A percentile compares a stretch with the other conserved stretches of the same genome.
These are phyloP conservation scores for Cladosporium sp. DNA, from an alignment of 2,329 filamentous ascomycete genomes.

Conservation along the genomic window DNA sequence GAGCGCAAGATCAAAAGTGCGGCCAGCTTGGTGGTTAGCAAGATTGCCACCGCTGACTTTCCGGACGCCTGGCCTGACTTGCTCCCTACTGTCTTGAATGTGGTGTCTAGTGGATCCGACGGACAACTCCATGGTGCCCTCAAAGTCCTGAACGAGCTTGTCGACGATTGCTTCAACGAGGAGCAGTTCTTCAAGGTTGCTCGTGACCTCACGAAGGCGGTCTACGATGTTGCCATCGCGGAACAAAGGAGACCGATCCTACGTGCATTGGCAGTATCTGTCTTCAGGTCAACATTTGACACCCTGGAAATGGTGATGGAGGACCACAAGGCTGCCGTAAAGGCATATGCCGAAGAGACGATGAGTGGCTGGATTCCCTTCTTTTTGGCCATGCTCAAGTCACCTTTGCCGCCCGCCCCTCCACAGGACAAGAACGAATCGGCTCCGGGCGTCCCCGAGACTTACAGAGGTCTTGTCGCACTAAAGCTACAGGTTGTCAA, in stretches of 20 bases:
- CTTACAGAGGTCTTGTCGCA: constrained; percentile 79
- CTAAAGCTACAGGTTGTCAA: constrained; percentile 93
- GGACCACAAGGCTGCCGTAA: constrained; percentile 83
- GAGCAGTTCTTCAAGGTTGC: constrained; percentile 93
- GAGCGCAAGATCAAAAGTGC: constrained; percentile 86
- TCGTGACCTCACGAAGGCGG: constrained; percentile 76
- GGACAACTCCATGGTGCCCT: constrained; percentile 84
- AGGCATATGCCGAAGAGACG: constrained; percentile 84
- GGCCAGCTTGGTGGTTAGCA: constrained; percentile 88
- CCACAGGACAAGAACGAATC: constrained; percentile 63
- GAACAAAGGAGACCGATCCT: constrained; percentile 70
- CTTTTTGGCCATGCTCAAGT: constrained; percentile 77
- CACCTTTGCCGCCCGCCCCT: constrained; percentile 65
- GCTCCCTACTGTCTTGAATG: constrained; percentile 74
- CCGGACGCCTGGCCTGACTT: constrained; percentile 93
- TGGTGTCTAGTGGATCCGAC: constrained; percentile 76
- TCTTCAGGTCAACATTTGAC: constrained; percentile 91
- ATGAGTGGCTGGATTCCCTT: constrained; percentile 83
- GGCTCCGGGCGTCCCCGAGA: constrained; percentile 58
- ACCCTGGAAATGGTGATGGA: constrained; percentile 96
- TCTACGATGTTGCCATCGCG: constrained; percentile 80
- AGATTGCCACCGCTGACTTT: constrained; percentile 91
- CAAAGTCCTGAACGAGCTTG: constrained; percentile 82
- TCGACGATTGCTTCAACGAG: constrained; percentile 91
- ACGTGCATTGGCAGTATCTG: constrained; percentile 81